phyloP scores from a whole-genome alignment of 78 protist genomes.

The slime mould (Dictyostelium discoideum) region DNA sequence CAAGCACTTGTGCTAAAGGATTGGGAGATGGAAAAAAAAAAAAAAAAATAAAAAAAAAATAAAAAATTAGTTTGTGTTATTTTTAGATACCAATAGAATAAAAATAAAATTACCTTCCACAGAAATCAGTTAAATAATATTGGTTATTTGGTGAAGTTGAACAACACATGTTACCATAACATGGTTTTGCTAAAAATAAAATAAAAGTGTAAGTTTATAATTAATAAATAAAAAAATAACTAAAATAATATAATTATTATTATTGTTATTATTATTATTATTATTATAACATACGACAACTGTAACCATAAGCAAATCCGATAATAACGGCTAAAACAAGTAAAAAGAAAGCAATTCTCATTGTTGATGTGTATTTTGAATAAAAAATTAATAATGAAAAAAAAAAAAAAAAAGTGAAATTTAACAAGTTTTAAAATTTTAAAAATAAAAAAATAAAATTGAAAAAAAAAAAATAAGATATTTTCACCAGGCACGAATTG shows the following conservation, averaged over 20 bases:
- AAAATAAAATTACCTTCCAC: conserved; percentile 11
- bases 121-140: conserved; percentile 71
- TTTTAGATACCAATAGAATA: no score
- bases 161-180: conserved; percentile 79
- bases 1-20: conserved; percentile 13
- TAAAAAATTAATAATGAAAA: not conserved
- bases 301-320: not conserved
- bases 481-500: not conserved
- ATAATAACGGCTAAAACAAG: not conserved
- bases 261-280: not conserved
- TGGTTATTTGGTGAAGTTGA: conserved; percentile 15
- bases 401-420: not conserved
- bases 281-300: not conserved
- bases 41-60: not conserved
- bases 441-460: not conserved
- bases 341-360: not conserved
- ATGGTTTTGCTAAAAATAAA: conserved; percentile 10
- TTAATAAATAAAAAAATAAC: not conserved
- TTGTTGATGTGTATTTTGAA: not conserved
- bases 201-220: not conserved
- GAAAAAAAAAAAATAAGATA: not conserved
- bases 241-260: no score
- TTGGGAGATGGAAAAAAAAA: not conserved
- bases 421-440: not conserved
- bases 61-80: no score